Conservation (phyloP, 441 rosid genomes). For the Metrosideros polymorpha region DNA sequence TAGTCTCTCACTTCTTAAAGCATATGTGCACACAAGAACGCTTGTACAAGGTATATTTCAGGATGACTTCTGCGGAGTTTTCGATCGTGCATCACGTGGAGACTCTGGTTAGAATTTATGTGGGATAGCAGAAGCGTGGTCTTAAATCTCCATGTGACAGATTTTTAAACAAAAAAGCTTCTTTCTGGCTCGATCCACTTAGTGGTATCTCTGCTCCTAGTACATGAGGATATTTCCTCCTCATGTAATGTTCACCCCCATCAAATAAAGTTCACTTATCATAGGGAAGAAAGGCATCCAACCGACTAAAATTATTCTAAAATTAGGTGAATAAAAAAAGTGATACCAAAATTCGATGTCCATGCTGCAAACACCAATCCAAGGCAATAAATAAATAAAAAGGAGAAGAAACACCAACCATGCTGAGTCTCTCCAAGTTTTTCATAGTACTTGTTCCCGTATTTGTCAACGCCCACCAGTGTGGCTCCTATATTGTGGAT, state of each 20-base stretch:
- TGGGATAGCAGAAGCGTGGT: neutral
- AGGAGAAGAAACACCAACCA: slow-evolving; percentile 38
- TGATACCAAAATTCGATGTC: neutral
- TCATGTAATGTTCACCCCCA: neutral
- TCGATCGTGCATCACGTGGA: neutral
- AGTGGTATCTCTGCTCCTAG: neutral
- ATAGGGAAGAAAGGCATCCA: neutral
- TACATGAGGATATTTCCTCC: neutral
- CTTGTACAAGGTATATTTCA: neutral
- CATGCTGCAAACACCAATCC: neutral
- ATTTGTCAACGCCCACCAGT: slow-evolving; percentile 79
- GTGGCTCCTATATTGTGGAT: slow-evolving; percentile 86
- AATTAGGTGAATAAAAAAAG: neutral
- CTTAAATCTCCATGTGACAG: neutral
- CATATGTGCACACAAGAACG: neutral
- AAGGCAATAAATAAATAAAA: neutral
- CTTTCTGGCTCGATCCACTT: neutral
- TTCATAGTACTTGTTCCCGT: slow-evolving; percentile 90
- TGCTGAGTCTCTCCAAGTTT: slow-evolving; percentile 53
- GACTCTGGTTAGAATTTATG: neutral
- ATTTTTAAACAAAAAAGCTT: neutral
- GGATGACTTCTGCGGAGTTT: neutral
- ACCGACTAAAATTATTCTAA: neutral
- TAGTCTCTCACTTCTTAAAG: neutral
- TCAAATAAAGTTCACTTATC: neutral